Base-by-base conservation (phyloP, 306 rosid genomes). In the Arachis hypogaea region DNA sequence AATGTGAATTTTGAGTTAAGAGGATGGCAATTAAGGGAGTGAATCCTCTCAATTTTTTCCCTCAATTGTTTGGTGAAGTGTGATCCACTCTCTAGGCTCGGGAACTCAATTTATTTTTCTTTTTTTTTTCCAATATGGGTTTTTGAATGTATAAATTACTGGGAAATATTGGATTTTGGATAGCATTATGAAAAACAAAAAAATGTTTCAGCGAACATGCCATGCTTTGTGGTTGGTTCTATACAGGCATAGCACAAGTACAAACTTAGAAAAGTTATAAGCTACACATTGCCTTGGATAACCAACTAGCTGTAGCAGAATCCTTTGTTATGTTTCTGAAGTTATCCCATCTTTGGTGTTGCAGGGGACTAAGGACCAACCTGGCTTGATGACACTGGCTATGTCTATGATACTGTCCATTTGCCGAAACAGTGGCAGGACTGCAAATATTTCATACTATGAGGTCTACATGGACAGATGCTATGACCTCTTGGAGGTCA, bases 381-480 rank as follows among this genome's bases (percentile, higher is more conserved):
- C 92, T 12, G 97, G 99, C 41, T 72, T 94, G 69, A 94, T 92
- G 85, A 75, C 87, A 16, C 68, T 89, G 47, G 91, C 99, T 77
- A 85, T 94, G 96, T 80, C 88, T 5, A 80, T 54, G 66, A 63
- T 92, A 80, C 56, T 94, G 69, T 81, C 92, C 9, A 68, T 82
- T 76, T 89, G 96, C 78, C 74, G 82, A 58, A 78, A 62, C 71
- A 88, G 84, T 4, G 85, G 88, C 49, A 79, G 82, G 79, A 80
- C 81, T 36, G 92, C 88, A 22, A 83, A 88, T 49, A 87, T 94
- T 29, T 94, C 99, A 11, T 94, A 92, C 82, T 94, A 88, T 49
- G 95, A 94, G 77, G 97, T 92, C 63, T 94, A 94, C 51, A 80
- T 92, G 93, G 96, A 94, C 83, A 83, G 88, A 63, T 94, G 99